These are phyloP conservation scores for Tephrocybe sp. DNA, from an alignment of 768 basidiomycete genomes.

Conservation along the genomic window DNA sequence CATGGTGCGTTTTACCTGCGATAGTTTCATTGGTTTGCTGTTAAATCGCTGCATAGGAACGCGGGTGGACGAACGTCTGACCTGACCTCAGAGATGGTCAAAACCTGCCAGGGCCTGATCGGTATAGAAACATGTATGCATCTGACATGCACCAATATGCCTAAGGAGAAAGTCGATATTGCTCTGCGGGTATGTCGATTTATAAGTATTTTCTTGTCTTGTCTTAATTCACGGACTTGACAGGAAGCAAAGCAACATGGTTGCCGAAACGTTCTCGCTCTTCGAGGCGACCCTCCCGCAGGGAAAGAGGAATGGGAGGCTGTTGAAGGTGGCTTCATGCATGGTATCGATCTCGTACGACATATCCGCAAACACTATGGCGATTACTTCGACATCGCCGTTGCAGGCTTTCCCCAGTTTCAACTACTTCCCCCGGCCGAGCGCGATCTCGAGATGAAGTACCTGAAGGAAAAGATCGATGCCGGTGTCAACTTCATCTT, in stretches of 20 bases:
- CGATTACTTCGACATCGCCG: conserved; percentile 95
- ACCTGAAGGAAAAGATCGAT: conserved; percentile 89
- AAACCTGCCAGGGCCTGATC: conserved; percentile 89
- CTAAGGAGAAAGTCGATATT: conserved; percentile 90
- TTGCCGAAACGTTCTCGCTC: conserved; percentile 90
- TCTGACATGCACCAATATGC: conserved; percentile 98
- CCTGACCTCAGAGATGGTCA: conserved; percentile 90
- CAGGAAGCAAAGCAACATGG: conserved; percentile 90
- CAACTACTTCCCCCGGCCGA: conserved; percentile 73
- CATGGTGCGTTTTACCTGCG: conserved; percentile 57
- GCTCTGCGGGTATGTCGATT: conserved; percentile 72
- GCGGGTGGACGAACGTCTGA: conserved; percentile 96
- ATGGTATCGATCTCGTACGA: conserved; percentile 89
- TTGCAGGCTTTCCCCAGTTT: conserved; percentile 90
- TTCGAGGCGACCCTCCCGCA: conserved; percentile 88
- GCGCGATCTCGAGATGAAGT: conserved; percentile 75
- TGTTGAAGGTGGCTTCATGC: conserved; percentile 85
- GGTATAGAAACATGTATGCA: conserved; percentile 99
- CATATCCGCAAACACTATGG: conserved; percentile 83
- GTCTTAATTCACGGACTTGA: conserved; percentile 7
- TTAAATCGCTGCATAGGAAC: conserved; percentile 59
- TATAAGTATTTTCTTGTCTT: conserved; percentile 4
- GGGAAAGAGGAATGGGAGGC: conserved; percentile 93
- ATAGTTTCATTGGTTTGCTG: neutral
- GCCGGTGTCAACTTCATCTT: conserved; percentile 92